Evolutionary conservation across 1,284 basidiomycete genomes (phyloP), one percentile per base, ranked within the genome.

Genomic region (Volvariella volvacea): DNA sequence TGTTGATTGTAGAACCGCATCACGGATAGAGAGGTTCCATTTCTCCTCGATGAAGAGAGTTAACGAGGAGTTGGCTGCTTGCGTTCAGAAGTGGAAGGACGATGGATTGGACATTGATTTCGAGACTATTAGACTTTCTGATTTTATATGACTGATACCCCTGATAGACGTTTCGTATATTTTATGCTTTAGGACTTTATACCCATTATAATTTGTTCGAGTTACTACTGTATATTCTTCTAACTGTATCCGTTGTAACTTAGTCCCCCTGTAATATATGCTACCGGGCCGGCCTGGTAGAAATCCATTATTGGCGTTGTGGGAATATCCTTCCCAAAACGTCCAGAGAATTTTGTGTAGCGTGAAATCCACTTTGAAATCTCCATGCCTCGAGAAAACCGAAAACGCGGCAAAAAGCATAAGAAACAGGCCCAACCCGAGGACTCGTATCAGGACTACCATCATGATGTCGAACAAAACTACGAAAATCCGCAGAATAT

Each of bases 321-420:
- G 25, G 25, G 25, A 28, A 28, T 28, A 12, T 6, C 25, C 25
- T 28, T 28, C 25, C 25, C 6, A 28, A 28, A 28, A 12, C 25
- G 12, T 28, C 25, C 25, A 28, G 25, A 28, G 25, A 28, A 6
- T 28, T 28, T 28, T 28, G 12, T 12, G 6, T 12, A 28, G 25
- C 25, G 25, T 28, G 6, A 28, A 28, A n/a, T n/a, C 25, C 6
- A 28, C 25, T 6, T 28, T 6, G 25, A 28, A 12, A 12, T 36
- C 34, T 15, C 15, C 34, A 86, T 89, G 86, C 86, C 86, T 17
- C 71, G 77, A 53, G 87, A 88, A 60, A 71, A 81, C 57, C 68
- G 86, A 47, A 88, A 89, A 63, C 65, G 86, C 60, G 86, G 87
- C 16, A 88, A 82, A 64, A 84, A 79, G 57, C 72, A 81, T 54